Conservation (phyloP, 805 yeast species). For the Saturnispora bothae region DNA sequence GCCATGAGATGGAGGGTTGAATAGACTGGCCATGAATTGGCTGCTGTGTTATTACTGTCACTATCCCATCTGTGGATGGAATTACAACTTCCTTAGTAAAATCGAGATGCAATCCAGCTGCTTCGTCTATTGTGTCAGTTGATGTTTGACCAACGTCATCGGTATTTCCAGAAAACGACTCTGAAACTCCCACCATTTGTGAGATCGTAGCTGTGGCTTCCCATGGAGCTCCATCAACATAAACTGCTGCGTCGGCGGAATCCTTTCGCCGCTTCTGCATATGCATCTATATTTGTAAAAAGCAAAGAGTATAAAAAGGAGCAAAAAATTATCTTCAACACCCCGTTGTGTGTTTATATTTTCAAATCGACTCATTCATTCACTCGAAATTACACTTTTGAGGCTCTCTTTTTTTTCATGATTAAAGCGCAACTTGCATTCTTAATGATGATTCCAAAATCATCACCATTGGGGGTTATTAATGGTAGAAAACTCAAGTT, state of each 20-base stretch:
- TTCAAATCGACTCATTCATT: background rate
- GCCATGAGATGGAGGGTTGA: slow-evolving; percentile 5
- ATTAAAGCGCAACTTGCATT: background rate
- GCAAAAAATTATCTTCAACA: too few species aligned
- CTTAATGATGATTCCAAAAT: background rate
- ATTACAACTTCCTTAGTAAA: background rate
- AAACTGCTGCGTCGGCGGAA: too few species aligned
- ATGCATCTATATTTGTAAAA: too few species aligned
- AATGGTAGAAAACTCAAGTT: background rate
- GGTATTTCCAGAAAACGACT: too few species aligned
- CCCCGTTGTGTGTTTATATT: too few species aligned
- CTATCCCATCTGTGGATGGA: slow-evolving; percentile 1
- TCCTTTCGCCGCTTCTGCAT: too few species aligned
- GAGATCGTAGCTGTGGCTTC: too few species aligned
- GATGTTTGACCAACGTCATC: too few species aligned
- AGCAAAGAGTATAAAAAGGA: too few species aligned
- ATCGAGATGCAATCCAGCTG: background rate
- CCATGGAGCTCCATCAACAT: too few species aligned
- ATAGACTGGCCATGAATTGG: slow-evolving; percentile 1
- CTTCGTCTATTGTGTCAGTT: too few species aligned
- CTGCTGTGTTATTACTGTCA: slow-evolving; percentile 11
- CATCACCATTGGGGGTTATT: background rate
- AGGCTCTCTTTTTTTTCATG: background rate
- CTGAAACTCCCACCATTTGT: too few species aligned
- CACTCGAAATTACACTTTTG: background rate